Evolutionary conservation across 768 basidiomycete species (phyloP), one percentile per base, ranked within the genome.

Genomic region (Leccinum olivaceopallidum): DNA sequence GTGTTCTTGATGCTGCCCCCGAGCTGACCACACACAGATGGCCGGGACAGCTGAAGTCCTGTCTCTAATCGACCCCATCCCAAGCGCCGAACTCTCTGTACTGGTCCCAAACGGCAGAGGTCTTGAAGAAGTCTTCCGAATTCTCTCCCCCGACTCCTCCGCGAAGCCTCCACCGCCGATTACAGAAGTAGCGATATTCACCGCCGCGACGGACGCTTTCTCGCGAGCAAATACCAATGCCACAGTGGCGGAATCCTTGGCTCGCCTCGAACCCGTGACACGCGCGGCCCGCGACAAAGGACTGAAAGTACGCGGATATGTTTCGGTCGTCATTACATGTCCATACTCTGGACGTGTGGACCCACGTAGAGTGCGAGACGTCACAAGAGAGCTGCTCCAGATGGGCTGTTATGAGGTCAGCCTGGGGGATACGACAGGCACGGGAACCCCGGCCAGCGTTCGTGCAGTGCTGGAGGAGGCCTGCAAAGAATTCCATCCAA

Each of bases 331-430:
- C 42, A 85, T 94, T 57, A 81, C 83, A 12, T 96, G 94, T 66
- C 95, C 96, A 5, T 97, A 89, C 72, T 83, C 89, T n/a, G 95
- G 95, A 3, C 76, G 77, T 20, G 87, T 91, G 22, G 86, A 88
- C 63, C 84, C 84, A 16, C 73, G 74, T 51, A 75, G 75, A 18
- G 93, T 94, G 8, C 79, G 85, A 55, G 84, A 88, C 42, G 84
- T 96, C 24, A 78, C 92, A 0, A 82, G 83, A 63, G 86, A 83
- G 63, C 72, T 98, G 37, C 61, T 86, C 5, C 86, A 92, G 60
- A 95, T 97, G 91, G 95, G 95, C 0, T 96, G 94, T 71, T 96
- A 96, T 71, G 92, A 98, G 73, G 85, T 95, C 54, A 91, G 91
- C 66, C 76, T 98, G 22, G 94, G 94, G 0, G 96, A 98, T 71